These are phyloP conservation scores for Arabidopsis suecica DNA, from an alignment of 345 rosid genomes.

Conservation along the genomic window DNA sequence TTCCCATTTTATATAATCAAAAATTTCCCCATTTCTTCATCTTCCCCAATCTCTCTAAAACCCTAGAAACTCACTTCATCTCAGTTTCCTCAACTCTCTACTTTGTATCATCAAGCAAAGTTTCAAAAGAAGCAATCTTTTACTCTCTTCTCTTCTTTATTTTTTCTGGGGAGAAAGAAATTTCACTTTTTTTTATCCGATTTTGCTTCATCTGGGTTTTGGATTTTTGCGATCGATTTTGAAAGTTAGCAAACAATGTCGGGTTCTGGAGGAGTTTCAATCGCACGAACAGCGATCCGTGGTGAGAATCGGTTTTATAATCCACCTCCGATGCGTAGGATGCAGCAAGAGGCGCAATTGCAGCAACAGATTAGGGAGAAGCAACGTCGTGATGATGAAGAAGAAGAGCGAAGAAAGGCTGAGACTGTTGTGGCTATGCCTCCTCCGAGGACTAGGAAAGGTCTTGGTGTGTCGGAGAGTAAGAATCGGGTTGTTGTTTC, in stretches of 20 bases:
- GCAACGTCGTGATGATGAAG: slow-evolving; percentile 42
- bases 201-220: slow-evolving; percentile 11
- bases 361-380: slow-evolving; percentile 45
- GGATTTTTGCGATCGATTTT: slow-evolving; percentile 17
- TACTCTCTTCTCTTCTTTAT: slow-evolving; percentile 18
- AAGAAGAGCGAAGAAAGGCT: slow-evolving; percentile 32
- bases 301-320: slow-evolving; percentile 60
- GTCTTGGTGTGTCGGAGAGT: slow-evolving; percentile 32
- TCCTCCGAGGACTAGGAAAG: slow-evolving; percentile 27
- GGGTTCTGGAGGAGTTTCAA: slow-evolving; percentile 53
- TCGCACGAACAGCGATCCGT: slow-evolving; percentile 46
- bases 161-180: background rate
- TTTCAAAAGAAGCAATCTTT: background rate
- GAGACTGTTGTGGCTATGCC: background rate
- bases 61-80: slow-evolving; percentile 46
- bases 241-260: slow-evolving; percentile 45
- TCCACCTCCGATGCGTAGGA: slow-evolving; percentile 58
- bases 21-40: slow-evolving; percentile 18
- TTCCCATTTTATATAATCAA: no score
- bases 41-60: slow-evolving; percentile 46
- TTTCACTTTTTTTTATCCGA: background rate
- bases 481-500: slow-evolving; percentile 42
- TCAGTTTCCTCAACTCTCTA: background rate
- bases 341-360: slow-evolving; percentile 51
- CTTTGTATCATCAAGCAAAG: background rate